Evolutionary conservation across 2,329 filamentous ascomycete genomes (phyloP).

Genomic region (Eurotiales sp.): DNA sequence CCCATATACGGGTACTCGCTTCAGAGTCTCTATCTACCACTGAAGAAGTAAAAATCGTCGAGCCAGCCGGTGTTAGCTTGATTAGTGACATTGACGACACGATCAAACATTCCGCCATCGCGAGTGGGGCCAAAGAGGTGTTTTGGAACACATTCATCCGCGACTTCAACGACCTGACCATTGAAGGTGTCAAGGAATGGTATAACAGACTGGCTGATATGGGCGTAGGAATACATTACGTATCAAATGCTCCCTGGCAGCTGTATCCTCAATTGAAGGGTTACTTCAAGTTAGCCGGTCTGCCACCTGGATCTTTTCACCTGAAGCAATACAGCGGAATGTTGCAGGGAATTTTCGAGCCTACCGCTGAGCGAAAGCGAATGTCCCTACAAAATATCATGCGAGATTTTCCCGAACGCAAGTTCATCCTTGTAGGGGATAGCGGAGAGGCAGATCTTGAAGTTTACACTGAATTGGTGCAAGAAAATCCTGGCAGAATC

Average conservation of each 20-base stretch:
- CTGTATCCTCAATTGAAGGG: slow-evolving; percentile 83
- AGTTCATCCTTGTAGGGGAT: slow-evolving; percentile 88
- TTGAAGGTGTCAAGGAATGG: slow-evolving; percentile 88
- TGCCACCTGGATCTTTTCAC: slow-evolving; percentile 88
- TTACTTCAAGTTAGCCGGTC: slow-evolving; percentile 74
- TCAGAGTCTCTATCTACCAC: slow-evolving; percentile 80
- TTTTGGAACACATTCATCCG: slow-evolving; percentile 95
- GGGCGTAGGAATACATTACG: slow-evolving; percentile 90
- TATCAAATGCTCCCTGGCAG: slow-evolving; percentile 99
- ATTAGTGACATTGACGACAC: slow-evolving; percentile 99
- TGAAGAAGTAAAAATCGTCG: slow-evolving; percentile 72
- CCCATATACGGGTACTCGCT: slow-evolving; percentile 80
- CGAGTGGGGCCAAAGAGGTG: slow-evolving; percentile 82
- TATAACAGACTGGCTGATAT: slow-evolving; percentile 72
- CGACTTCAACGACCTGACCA: slow-evolving; percentile 73
- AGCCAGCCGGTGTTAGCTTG: slow-evolving; percentile 76
- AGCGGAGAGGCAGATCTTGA: slow-evolving; percentile 96
- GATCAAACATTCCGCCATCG: slow-evolving; percentile 91
- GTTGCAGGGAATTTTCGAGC: slow-evolving; percentile 97
- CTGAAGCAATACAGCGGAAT: slow-evolving; percentile 95
- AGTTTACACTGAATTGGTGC: slow-evolving; percentile 89
- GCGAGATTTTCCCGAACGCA: slow-evolving; percentile 81
- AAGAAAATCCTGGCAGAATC: slow-evolving; percentile 78
- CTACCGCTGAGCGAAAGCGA: slow-evolving; percentile 91
- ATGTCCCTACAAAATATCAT: slow-evolving; percentile 80